A percentile compares a stretch with the other conserved stretches of the same genome.
Evolutionary conservation across 2,329 filamentous ascomycete species (phyloP).

Genomic region (Cercospora brassicicola): DNA sequence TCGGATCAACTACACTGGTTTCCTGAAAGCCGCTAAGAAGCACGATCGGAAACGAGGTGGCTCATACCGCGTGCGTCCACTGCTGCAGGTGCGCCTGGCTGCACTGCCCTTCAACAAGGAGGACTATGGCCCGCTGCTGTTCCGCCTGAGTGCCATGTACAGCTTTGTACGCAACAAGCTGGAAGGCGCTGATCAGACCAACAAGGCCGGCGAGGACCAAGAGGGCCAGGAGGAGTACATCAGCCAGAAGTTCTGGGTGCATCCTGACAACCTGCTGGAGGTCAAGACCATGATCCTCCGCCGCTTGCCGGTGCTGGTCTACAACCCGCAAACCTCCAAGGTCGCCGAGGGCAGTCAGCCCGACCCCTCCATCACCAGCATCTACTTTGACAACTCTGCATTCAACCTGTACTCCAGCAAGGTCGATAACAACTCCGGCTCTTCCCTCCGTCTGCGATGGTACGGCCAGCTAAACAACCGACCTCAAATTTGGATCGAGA

Average conservation of each 20-base stretch:
- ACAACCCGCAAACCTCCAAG: slow-evolving; percentile 83
- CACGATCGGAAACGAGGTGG: slow-evolving; percentile 90
- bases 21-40: slow-evolving; percentile 98
- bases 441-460: slow-evolving; percentile 86
- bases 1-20: slow-evolving; percentile 94
- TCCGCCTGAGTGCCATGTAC: slow-evolving; percentile 89
- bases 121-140: slow-evolving; percentile 85
- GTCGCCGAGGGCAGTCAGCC: slow-evolving; percentile 72
- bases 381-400: slow-evolving; percentile 88
- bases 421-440: slow-evolving; percentile 72
- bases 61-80: slow-evolving; percentile 82
- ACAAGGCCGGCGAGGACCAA: slow-evolving; percentile 24
- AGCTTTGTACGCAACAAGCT: slow-evolving; percentile 86
- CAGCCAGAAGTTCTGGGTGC: slow-evolving; percentile 71
- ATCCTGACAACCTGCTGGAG: slow-evolving; percentile 91
- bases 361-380: slow-evolving; percentile 88
- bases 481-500: slow-evolving; percentile 81
- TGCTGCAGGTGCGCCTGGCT: slow-evolving; percentile 87
- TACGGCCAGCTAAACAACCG: slow-evolving; percentile 78
- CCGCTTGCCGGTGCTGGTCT: slow-evolving; percentile 85
- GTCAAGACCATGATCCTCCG: slow-evolving; percentile 95
- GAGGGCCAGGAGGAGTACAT: slow-evolving; percentile 35
- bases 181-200: slow-evolving; percentile 51
- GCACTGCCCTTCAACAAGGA: slow-evolving; percentile 93
- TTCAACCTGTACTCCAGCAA: slow-evolving; percentile 88